Percentiles rank a stretch among this genome's conserved stretches.
Conservation (phyloP, 352 stramenopile genomes). For the Detonula confervacea region DNA sequence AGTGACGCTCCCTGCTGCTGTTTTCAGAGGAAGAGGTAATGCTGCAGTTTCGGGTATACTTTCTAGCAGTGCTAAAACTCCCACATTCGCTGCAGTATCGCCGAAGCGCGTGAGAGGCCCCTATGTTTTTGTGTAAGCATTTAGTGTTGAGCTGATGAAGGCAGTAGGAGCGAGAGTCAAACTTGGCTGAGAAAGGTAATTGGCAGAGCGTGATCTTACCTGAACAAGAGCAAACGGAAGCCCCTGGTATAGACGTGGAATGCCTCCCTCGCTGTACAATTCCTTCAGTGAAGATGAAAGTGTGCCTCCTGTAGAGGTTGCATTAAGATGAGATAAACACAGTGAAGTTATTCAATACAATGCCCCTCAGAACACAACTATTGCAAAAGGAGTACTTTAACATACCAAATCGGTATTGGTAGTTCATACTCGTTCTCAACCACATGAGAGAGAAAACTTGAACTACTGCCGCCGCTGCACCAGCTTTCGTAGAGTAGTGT, state of each 20-base stretch:
- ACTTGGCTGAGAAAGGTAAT: too few relatives aligned
- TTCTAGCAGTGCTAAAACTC: slow-evolving; percentile 88
- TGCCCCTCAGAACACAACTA: too few relatives aligned
- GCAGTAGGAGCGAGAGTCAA: too few relatives aligned
- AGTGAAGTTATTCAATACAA: too few relatives aligned
- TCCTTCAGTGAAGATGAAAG: slow-evolving; percentile 76
- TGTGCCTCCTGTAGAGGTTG: too few relatives aligned
- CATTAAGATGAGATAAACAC: too few relatives aligned
- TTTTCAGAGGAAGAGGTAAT: slow-evolving; percentile 87
- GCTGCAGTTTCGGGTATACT: slow-evolving; percentile 78
- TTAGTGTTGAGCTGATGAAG: slow-evolving; percentile 39
- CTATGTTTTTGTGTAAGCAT: slow-evolving; percentile 50
- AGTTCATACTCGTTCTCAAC: slow-evolving; percentile 89
- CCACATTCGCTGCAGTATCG: slow-evolving; percentile 90
- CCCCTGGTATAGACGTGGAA: slow-evolving; percentile 88
- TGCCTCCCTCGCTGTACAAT: slow-evolving; percentile 87
- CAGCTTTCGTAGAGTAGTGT: slow-evolving; percentile 36
- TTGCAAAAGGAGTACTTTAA: too few relatives aligned
- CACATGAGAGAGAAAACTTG: slow-evolving; percentile 90
- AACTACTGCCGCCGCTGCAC: slow-evolving; percentile 80
- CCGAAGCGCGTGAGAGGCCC: slow-evolving; percentile 89
- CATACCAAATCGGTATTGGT: slow-evolving; percentile 88
- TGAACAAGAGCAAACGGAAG: slow-evolving; percentile 85
- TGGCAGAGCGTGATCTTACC: too few relatives aligned
- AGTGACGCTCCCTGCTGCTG: slow-evolving; percentile 79